Evolutionary conservation across 345 rosid genomes (phyloP), one percentile per base, ranked within the genome.

Genomic region (Eucalyptus polybractea): DNA sequence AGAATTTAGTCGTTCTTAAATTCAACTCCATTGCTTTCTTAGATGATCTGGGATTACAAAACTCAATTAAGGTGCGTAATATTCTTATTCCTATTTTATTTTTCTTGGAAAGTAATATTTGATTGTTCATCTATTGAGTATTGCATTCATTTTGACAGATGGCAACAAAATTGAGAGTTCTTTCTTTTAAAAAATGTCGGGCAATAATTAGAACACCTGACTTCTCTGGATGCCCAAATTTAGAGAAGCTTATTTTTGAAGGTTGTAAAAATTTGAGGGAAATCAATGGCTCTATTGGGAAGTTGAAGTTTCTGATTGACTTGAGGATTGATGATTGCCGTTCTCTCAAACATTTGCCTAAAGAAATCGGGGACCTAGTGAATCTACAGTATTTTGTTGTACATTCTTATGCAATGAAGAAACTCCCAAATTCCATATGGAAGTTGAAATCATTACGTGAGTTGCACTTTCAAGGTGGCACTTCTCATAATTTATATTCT

Each of bases 221-320:
- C 3, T 45, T 45, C 51, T 44, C 10, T 4, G 0, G 4, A 45
- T 86, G 50, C 24, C 21, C 12, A 0, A 13, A 45, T 15, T 49
- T 86, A 21, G 58, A 86, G 58, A 86, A 10, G 40, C 37, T 86
- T 49, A n/a, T 24, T 42, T 22, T 81, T 0, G 1, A 8, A 10
- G 0, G 0, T 0, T 81, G 44, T 49, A 0, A 1, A 0, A 0
- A 7, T 2, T 40, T 81, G 44, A 37, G 8, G 13, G 6, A 37
- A 22, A 42, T 81, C 13, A 4, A 21, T 44, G 4, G 29, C 50
- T 81, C 45, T 13, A 81, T 81, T 22, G 25, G 86, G 15, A 81
- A 81, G 45, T 49, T 81, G 50, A 40, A 37, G 4, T 22, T 31
- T 29, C 1, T 81, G 13, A 40, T 25, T 58, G 65, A 58, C 0